Evolutionary conservation across 2,329 filamentous ascomycete genomes (phyloP).

Genomic region (Amphichorda felina): DNA sequence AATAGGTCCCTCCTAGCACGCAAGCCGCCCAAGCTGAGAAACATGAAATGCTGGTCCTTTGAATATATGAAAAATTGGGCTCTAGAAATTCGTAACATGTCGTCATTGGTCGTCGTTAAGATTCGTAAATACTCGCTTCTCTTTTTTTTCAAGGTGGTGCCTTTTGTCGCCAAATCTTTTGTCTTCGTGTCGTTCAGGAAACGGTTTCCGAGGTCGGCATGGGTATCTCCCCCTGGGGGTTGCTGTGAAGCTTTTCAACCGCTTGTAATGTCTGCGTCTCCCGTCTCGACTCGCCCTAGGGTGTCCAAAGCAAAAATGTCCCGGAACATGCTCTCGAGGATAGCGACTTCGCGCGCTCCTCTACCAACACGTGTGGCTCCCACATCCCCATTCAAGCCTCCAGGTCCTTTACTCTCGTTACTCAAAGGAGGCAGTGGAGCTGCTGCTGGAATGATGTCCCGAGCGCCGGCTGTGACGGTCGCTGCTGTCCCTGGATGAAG

Average conservation of each 20-base stretch:
- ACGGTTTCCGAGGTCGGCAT: conserved; percentile 6
- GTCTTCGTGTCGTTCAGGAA: conserved; percentile 1
- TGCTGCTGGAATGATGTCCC: conserved; percentile 49
- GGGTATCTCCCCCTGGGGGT: conserved; percentile 17
- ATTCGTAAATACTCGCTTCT: neutral
- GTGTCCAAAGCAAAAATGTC: conserved; percentile 3
- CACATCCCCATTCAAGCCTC: no score
- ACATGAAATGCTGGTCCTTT: no score
- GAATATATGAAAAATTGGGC: neutral
- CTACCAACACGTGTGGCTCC: no score
- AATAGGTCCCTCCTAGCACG: no score
- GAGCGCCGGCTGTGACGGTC: conserved; percentile 35
- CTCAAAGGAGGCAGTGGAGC: conserved; percentile 48
- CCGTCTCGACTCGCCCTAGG: conserved; percentile 5
- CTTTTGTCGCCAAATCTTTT: neutral
- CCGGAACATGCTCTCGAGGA: no score
- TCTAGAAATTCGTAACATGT: conserved; percentile 1
- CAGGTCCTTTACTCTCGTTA: conserved; percentile 20
- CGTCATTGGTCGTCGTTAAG: conserved; percentile 1
- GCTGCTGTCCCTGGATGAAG: conserved; percentile 32
- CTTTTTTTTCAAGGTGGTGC: neutral
- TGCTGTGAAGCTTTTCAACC: conserved; percentile 27
- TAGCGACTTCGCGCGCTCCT: no score
- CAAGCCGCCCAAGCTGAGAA: no score
- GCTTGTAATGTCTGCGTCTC: conserved; percentile 14